phyloP scores from a whole-genome alignment of 495 filamentous ascomycete species.

The Aspergillus campestris region DNA sequence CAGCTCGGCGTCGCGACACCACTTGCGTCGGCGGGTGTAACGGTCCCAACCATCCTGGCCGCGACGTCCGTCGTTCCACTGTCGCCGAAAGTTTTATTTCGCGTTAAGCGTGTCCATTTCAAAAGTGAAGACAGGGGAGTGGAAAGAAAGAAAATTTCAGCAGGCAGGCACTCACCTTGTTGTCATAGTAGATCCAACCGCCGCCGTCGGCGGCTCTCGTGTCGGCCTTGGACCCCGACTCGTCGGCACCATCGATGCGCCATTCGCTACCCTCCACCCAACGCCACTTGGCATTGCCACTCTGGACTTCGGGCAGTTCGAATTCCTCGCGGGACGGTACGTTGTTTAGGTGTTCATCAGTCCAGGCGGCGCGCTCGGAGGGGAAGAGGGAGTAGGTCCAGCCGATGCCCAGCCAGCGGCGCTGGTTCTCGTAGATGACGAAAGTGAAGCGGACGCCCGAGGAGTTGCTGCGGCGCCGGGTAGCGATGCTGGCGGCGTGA shows the following conservation, averaged over 20 bases:
- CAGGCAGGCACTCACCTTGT: constrained; percentile 56
- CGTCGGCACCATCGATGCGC: constrained; percentile 72
- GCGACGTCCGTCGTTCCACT: constrained; percentile 90
- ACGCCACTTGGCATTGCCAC: constrained; percentile 72
- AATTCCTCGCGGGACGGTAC: constrained; percentile 74
- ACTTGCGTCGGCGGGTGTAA: constrained; percentile 90
- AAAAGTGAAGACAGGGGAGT: too few species aligned
- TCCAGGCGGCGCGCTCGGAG: constrained; percentile 85
- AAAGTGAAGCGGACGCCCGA: constrained; percentile 91
- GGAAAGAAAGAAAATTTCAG: background rate
- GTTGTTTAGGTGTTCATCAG: constrained; percentile 85
- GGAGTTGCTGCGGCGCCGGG: constrained; percentile 46
- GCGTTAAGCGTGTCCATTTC: too few species aligned
- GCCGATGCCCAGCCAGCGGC: constrained; percentile 87
- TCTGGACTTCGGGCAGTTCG: constrained; percentile 77
- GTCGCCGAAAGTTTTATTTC: background rate
- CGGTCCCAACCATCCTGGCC: constrained; percentile 90
- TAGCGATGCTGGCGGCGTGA: constrained; percentile 37
- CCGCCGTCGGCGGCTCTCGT: constrained; percentile 47
- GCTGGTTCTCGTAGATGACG: constrained; percentile 91
- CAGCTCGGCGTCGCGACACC: constrained; percentile 92
- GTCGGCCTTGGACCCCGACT: constrained; percentile 25
- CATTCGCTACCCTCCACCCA: constrained; percentile 83
- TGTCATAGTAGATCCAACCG: constrained; percentile 98
- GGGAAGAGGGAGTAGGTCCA: constrained; percentile 89